Evolutionary conservation across 768 basidiomycete species (phyloP), one percentile per base, ranked within the genome.

Genomic region (Naganishia friedmannii): DNA sequence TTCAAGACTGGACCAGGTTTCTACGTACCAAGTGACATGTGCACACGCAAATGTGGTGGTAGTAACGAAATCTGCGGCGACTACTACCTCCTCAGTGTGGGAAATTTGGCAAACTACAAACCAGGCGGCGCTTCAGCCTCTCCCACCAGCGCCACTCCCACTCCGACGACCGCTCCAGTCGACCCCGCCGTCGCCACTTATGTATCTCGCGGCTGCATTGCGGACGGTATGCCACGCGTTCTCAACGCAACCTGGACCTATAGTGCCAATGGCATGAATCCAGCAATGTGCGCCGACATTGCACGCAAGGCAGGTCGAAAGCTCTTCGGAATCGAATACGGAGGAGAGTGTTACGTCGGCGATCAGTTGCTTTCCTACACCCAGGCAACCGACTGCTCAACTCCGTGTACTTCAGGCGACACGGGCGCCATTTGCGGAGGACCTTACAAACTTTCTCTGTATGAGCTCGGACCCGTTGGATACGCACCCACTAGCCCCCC

Each of bases 21-120:
- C 19, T 45, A 34, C 19, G 31, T 46, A 37, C 74, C 76, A 23
- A 45, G 17, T 60, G 67, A 65, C 55, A 53, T 63, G 54, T 79
- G 78, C 68, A 68, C 70, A 19, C 48, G 48, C 15, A 23, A 68
- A 15, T 79, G 78, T 67, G 37, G 60, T 21, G 78, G 78, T 37
- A 57, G 69, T n/a, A 72, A 51, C 56, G 68, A 69, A 23, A 68
- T 69, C 42, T 76, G 75, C 48, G 75, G 75, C 48, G 73, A 66
- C 42, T 34, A 53, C 53, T 39, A 48, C 45, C 58, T 57, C 32
- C 53, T 75, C 60, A 57, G 54, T 13, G 37, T 68, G 12, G 28
- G 23, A 3, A 68, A 63, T 21, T 23, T 63, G n/a, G 54, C 54
- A 3, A 55, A 55, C 29, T 55, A 55, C 54, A 42, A 37, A 42